These are phyloP conservation scores for Ramalina intermedia DNA, from an alignment of 495 filamentous ascomycete genomes.

Conservation along the genomic window DNA sequence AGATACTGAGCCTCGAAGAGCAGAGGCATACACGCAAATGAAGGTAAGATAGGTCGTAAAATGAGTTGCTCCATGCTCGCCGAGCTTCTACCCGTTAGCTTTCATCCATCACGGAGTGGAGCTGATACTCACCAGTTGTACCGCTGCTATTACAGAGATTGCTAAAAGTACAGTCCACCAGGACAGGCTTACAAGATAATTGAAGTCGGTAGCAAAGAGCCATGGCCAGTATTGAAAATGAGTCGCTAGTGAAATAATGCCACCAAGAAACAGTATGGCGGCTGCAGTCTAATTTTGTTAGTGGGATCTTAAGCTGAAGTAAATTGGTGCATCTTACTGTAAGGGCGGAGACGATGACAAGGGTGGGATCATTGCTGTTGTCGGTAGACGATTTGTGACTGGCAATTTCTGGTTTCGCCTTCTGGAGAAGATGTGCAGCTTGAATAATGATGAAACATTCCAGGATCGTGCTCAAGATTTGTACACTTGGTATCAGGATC, in stretches of 20 bases:
- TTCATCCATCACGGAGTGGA: neutral
- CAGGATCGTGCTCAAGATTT: conserved; percentile 17
- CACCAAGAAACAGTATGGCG: conserved; percentile 20
- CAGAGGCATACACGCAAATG: conserved; percentile 4
- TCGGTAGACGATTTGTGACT: conserved; percentile 2
- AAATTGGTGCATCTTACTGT: too few species aligned
- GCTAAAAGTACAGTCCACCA: conserved; percentile 22
- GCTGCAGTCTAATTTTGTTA: conserved; percentile 17
- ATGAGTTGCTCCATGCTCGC: conserved; percentile 6
- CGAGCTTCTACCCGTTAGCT: neutral
- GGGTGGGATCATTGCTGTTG: neutral
- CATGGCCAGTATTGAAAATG: conserved; percentile 18
- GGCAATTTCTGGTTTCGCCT: conserved; percentile 14
- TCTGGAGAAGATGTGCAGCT: conserved; percentile 19
- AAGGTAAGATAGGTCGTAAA: neutral
- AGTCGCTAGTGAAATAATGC: conserved; percentile 14
- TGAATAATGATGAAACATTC: conserved; percentile 26
- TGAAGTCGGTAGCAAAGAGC: conserved; percentile 17
- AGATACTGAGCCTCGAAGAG: neutral
- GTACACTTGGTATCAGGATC: conserved; percentile 16
- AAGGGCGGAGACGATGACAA: conserved; percentile 23
- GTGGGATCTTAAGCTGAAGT: too few species aligned
- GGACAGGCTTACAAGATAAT: conserved; percentile 23
- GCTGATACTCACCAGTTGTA: conserved; percentile 26
- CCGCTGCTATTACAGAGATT: conserved; percentile 22